Evolutionary conservation across 495 filamentous ascomycete species (phyloP), one percentile per base, ranked within the genome.

Genomic region (Podospora pseudopauciseta): DNA sequence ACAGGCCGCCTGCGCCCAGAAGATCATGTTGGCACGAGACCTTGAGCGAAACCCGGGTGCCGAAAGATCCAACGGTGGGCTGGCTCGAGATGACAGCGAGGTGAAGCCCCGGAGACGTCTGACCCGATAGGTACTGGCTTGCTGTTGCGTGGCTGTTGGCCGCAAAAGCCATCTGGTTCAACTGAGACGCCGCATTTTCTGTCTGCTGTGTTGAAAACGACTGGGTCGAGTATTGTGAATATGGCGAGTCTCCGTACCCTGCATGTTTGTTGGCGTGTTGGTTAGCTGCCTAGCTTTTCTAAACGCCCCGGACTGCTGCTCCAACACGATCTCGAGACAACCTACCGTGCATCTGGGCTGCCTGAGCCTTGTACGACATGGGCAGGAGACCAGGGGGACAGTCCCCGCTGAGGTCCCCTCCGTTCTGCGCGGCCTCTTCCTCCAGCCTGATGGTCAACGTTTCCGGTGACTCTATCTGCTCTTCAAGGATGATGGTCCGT

Each of bases 1-100:
- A 20, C 89, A 78, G 26, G 30, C 30, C 7, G 30, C 30, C 7
- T 65, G 34, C 30, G 5, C 67, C 61, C 27, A 78, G 66, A 58
- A 84, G 69, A 70, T 97, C 92, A 76, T 90, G 91, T 32, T 88
- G 85, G 15, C 88, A 89, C 68, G 87, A 86, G 59, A 97, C 86
- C 75, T 91, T 88, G 63, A 97, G 85, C 56, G 84, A 80, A 7
- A 97, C 80, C 68, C 86, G 85, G 16, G 89, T 90, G 63, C 91
- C 91, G 74, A 85, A 83, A 3, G 81, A 74, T 27, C 94, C 95
- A 71, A 83, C 77, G 49, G 81, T 80, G 18, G 95, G 94, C 44
- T 84, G 79, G 75, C 87, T 92, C 57, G 86, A 88, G 34, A 86
- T 81, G 63, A 97, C 81, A 71, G 88, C 84, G 32, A 90, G 86